phyloP scores from a whole-genome alignment of 169 alveolate genomes.

The Plasmodium billcollinsi region DNA sequence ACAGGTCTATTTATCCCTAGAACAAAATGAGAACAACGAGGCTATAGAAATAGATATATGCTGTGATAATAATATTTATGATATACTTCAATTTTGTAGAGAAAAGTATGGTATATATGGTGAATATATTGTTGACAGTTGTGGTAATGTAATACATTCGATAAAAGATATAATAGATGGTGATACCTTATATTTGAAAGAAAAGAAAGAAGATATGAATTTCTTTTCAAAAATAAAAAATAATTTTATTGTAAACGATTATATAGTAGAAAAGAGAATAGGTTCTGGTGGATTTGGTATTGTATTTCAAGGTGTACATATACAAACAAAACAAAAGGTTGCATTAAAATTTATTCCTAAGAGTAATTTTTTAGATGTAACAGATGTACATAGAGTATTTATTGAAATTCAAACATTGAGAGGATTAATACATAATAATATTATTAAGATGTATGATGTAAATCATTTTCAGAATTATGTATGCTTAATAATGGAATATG shows the following conservation, averaged over 20 bases:
- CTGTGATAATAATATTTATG: constrained; percentile 43
- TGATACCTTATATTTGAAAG: constrained; percentile 68
- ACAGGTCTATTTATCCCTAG: constrained; percentile 47
- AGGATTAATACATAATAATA: constrained; percentile 78
- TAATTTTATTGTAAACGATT: constrained; percentile 69
- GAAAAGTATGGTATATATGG: constrained; percentile 53
- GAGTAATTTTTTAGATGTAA: constrained; percentile 77
- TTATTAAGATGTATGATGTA: constrained; percentile 81
- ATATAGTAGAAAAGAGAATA: constrained; percentile 54
- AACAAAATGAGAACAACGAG: constrained; percentile 37
- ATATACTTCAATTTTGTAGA: constrained; percentile 55
- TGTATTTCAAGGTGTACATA: constrained; percentile 81
- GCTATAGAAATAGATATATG: constrained; percentile 62
- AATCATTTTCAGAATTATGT: constrained; percentile 83
- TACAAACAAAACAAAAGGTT: constrained; percentile 80
- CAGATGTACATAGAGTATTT: constrained; percentile 81
- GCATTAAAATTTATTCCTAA: constrained; percentile 85
- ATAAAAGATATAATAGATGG: constrained; percentile 73
- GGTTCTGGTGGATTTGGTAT: constrained; percentile 77
- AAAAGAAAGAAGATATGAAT: constrained; percentile 9
- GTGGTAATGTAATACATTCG: constrained; percentile 46
- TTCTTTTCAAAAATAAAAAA: constrained; percentile 25
- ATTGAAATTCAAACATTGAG: constrained; percentile 82
- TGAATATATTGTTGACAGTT: constrained; percentile 56
- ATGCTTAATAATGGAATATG: constrained; percentile 81